These are phyloP conservation scores for Nitzschia sp. DNA, from an alignment of 108 stramenopile species.

Conservation along the genomic window DNA sequence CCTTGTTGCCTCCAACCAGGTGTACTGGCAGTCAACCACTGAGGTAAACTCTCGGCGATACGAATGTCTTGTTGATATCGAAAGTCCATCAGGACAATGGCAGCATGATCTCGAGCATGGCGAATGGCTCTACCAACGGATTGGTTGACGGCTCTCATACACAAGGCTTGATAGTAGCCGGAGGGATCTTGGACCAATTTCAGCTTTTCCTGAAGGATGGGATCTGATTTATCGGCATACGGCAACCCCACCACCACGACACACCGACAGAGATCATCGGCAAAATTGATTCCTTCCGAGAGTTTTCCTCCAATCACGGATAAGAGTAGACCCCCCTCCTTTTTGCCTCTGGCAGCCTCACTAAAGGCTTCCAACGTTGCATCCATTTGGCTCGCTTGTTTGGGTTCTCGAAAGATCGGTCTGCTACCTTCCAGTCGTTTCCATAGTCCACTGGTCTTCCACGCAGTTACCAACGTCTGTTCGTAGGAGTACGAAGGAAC, in stretches of 20 bases:
- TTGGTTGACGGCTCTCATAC: slow-evolving; percentile 98
- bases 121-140: slow-evolving; percentile 97
- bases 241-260: slow-evolving; percentile 97
- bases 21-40: slow-evolving; percentile 63
- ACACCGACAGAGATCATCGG: slow-evolving; percentile 92
- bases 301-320: slow-evolving; percentile 97
- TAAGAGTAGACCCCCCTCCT: slow-evolving; percentile 81
- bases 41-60: slow-evolving; percentile 71
- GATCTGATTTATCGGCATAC: slow-evolving; percentile 96
- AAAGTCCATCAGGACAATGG: slow-evolving; percentile 85
- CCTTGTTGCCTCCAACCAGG: slow-evolving; percentile 26
- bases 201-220: slow-evolving; percentile 93
- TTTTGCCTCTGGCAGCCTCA: slow-evolving; percentile 41
- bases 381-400: slow-evolving; percentile 73
- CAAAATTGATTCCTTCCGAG: slow-evolving; percentile 98
- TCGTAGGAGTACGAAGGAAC: slow-evolving; percentile 92
- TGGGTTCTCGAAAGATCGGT: slow-evolving; percentile 80
- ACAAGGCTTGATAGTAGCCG: slow-evolving; percentile 89
- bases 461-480: slow-evolving; percentile 72
- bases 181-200: slow-evolving; percentile 35
- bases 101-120: slow-evolving; percentile 91
- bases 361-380: slow-evolving; percentile 65
- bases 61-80: slow-evolving; percentile 72
- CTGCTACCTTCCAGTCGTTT: slow-evolving; percentile 53
- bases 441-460: slow-evolving; percentile 61